A percentile compares a stretch with the other conserved stretches of the same genome.
These are phyloP conservation scores for Nemania sp. DNA, from an alignment of 2,329 filamentous ascomycete genomes.

Conservation along the genomic window DNA sequence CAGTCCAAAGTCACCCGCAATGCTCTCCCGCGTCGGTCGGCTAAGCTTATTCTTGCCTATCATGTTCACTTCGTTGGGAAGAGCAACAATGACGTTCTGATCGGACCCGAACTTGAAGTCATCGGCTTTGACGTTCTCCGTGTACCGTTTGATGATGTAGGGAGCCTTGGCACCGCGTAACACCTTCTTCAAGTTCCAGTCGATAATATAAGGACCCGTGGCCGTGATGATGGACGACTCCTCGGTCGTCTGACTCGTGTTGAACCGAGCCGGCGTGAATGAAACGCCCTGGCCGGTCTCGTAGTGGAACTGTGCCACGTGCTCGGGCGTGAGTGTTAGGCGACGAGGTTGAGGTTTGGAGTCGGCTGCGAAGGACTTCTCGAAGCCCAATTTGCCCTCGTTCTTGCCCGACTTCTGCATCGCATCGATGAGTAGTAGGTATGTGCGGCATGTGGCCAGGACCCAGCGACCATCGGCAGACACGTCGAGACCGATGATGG, in stretches of 20 bases:
- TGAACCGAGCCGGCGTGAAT: conserved; percentile 95
- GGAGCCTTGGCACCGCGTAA: conserved; percentile 83
- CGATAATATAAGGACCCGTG: conserved; percentile 95
- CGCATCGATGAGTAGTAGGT: conserved; percentile 92
- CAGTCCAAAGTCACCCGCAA: conserved; percentile 71
- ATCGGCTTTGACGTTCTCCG: conserved; percentile 95
- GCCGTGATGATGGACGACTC: conserved; percentile 98
- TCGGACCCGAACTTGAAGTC: conserved; percentile 98
- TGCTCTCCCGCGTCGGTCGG: conserved; percentile 92
- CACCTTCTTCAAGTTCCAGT: conserved; percentile 95
- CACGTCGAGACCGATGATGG: conserved; percentile 94
- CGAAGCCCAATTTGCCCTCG: conserved; percentile 97
- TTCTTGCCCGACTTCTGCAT: conserved; percentile 95
- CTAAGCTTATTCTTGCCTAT: conserved; percentile 87
- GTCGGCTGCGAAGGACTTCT: conserved; percentile 91
- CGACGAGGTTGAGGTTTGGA: conserved; percentile 93
- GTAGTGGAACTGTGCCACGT: conserved; percentile 97
- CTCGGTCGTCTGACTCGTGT: conserved; percentile 81
- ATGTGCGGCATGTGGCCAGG: conserved; percentile 92
- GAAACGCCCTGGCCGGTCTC: conserved; percentile 88
- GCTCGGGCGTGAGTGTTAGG: conserved; percentile 86
- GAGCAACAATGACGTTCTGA: conserved; percentile 96
- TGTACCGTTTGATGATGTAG: conserved; percentile 96
- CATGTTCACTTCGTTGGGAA: conserved; percentile 99
- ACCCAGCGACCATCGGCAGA: conserved; percentile 97